phyloP scores from a whole-genome alignment of 192 early-diverging fungal genomes.

The Umbelopsis ramanniana region DNA sequence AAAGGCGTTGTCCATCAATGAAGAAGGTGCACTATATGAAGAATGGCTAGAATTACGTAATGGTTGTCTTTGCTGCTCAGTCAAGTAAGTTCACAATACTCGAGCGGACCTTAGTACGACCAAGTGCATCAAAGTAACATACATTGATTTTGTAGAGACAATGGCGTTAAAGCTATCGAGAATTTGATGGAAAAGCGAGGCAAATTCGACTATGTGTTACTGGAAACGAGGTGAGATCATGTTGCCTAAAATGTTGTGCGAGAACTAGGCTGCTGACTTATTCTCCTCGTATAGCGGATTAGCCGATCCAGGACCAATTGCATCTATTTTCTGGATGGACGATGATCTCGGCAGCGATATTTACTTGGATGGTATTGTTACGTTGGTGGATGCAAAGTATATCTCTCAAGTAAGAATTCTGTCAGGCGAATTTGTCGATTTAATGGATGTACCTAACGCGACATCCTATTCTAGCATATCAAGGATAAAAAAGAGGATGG shows the following conservation, averaged over 20 bases:
- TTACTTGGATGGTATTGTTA: conserved; percentile 84
- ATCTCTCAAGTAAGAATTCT: conserved; percentile 30
- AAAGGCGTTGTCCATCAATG: conserved; percentile 82
- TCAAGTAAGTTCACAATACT: conserved; percentile 66
- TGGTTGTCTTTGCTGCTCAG: conserved; percentile 97
- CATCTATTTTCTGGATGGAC: conserved; percentile 97
- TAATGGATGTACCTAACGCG: background rate
- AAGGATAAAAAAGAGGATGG: conserved; percentile 54
- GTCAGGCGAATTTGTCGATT: background rate
- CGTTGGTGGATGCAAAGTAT: conserved; percentile 44
- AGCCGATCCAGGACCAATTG: conserved; percentile 81
- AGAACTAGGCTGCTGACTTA: background rate
- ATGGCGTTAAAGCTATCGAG: conserved; percentile 94
- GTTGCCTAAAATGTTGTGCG: conserved; percentile 53
- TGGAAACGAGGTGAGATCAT: conserved; percentile 77
- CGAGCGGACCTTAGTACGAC: background rate
- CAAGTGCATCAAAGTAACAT: background rate
- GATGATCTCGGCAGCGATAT: conserved; percentile 90
- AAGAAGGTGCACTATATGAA: conserved; percentile 84
- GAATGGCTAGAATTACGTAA: conserved; percentile 98
- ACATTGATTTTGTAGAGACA: conserved; percentile 60
- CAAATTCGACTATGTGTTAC: conserved; percentile 93
- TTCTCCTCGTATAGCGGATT: conserved; percentile 37
- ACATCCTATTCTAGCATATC: conserved; percentile 43
- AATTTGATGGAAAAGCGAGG: conserved; percentile 90